Evolutionary conservation across 148 eudicot genomes (phyloP).

Genomic region (Persicaria tinctoria): DNA sequence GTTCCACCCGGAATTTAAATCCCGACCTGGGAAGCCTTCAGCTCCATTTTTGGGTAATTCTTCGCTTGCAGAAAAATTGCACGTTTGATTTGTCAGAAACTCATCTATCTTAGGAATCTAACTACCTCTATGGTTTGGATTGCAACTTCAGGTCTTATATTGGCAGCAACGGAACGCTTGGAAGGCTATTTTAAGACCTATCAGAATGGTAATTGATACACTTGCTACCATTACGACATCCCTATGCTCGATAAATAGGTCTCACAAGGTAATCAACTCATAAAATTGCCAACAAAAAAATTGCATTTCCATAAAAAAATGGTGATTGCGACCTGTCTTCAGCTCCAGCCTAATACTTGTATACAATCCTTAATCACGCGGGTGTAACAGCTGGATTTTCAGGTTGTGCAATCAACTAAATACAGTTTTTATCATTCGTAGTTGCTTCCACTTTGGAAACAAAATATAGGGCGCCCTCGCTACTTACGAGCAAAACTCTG

Average conservation of each 20-base stretch:
- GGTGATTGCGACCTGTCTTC: background rate
- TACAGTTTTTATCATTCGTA: background rate
- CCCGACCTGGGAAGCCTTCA: conserved; percentile 94
- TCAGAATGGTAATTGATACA: conserved; percentile 47
- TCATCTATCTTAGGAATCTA: too few relatives aligned
- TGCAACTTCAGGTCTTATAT: conserved; percentile 52
- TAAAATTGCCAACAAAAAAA: too few relatives aligned
- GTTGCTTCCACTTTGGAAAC: background rate
- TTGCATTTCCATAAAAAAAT: too few relatives aligned
- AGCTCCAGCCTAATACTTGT: too few relatives aligned
- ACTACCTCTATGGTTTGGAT: background rate
- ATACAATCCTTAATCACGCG: background rate
- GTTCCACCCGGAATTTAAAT: conserved; percentile 94
- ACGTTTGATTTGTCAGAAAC: too few relatives aligned
- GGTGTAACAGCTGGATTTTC: background rate
- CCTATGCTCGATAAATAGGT: background rate
- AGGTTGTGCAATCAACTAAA: background rate
- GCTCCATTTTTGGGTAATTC: conserved; percentile 75
- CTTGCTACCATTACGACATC: background rate
- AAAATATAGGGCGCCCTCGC: background rate
- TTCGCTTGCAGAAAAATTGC: background rate
- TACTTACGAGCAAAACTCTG: too few relatives aligned
- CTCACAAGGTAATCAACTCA: background rate
- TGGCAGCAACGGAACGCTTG: conserved; percentile 78
- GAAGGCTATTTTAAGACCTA: conserved; percentile 37